These are phyloP conservation scores for Monilinia aucupariae DNA, from an alignment of 2,329 filamentous ascomycete species.

Conservation along the genomic window DNA sequence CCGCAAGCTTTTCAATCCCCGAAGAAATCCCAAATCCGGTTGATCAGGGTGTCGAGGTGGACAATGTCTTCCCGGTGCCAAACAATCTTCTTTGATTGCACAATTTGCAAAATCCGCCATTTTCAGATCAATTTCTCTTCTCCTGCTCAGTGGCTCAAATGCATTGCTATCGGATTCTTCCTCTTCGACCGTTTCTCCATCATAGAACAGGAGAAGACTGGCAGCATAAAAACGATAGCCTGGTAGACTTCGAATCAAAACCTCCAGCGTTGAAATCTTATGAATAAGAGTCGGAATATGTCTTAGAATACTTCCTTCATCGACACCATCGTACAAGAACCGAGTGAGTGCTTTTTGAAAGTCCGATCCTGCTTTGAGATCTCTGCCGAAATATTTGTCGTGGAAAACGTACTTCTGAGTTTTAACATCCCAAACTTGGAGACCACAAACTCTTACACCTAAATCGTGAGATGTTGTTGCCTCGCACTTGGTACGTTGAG, in stretches of 20 bases:
- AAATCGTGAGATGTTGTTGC: constrained; percentile 86
- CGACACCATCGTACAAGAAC: constrained; percentile 86
- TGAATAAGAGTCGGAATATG: constrained; percentile 85
- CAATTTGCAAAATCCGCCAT: constrained; percentile 99
- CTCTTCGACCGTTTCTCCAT: constrained; percentile 64
- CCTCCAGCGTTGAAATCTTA: constrained; percentile 77
- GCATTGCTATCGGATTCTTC: constrained; percentile 41
- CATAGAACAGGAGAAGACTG: constrained; percentile 91
- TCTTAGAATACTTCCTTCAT: constrained; percentile 70
- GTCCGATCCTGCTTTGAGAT: constrained; percentile 78
- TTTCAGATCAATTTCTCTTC: constrained; percentile 76
- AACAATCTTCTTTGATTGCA: constrained; percentile 76
- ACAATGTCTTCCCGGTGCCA: constrained; percentile 55
- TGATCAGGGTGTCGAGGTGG: constrained; percentile 76
- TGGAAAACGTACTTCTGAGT: constrained; percentile 86
- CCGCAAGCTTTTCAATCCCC: constrained; percentile 71
- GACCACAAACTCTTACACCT: constrained; percentile 87
- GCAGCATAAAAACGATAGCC: constrained; percentile 95
- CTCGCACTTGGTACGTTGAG: constrained; percentile 87
- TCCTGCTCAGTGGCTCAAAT: constrained; percentile 36
- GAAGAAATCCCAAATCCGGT: constrained; percentile 83
- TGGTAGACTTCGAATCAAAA: constrained; percentile 71
- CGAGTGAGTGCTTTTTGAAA: constrained; percentile 84
- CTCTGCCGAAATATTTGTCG: constrained; percentile 94
- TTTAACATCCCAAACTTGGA: constrained; percentile 91